Evolutionary conservation across 2,329 filamentous ascomycete species (phyloP).

Genomic region (Sporothrix schenckii): DNA sequence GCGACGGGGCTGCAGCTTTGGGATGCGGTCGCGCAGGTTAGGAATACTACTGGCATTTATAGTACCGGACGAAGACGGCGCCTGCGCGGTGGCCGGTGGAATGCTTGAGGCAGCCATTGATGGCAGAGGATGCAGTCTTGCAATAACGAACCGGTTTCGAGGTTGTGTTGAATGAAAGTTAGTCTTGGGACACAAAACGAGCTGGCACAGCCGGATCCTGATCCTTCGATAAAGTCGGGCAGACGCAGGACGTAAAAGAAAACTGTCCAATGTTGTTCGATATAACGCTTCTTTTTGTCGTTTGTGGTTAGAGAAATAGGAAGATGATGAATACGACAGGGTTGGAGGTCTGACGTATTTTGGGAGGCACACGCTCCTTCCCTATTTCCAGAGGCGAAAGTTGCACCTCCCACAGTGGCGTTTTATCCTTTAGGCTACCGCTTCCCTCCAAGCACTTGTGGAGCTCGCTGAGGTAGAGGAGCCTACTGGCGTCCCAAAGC

Average conservation of each 20-base stretch:
- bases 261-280: neutral
- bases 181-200: neutral
- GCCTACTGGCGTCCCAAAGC: neutral
- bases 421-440: neutral
- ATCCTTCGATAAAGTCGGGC: neutral
- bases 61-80: neutral
- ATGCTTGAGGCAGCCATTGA: conserved; percentile 7
- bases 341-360: conserved; percentile 16
- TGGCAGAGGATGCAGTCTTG: neutral
- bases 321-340: conserved; percentile 3
- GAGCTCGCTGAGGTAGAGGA: neutral
- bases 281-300: neutral
- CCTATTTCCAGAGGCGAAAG: neutral
- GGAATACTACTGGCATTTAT: conserved; percentile 43
- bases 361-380: neutral
- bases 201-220: neutral
- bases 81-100: conserved; percentile 16
- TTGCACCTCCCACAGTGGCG: neutral
- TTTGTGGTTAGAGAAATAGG: conserved; percentile 19
- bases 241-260: neutral
- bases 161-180: neutral
- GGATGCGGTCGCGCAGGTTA: conserved; percentile 61
- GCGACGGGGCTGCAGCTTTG: conserved; percentile 68
- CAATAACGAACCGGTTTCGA: neutral
- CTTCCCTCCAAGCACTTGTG: neutral